Conservation (phyloP, 2,329 filamentous ascomycete species). For the Aureobasidium sp. region DNA sequence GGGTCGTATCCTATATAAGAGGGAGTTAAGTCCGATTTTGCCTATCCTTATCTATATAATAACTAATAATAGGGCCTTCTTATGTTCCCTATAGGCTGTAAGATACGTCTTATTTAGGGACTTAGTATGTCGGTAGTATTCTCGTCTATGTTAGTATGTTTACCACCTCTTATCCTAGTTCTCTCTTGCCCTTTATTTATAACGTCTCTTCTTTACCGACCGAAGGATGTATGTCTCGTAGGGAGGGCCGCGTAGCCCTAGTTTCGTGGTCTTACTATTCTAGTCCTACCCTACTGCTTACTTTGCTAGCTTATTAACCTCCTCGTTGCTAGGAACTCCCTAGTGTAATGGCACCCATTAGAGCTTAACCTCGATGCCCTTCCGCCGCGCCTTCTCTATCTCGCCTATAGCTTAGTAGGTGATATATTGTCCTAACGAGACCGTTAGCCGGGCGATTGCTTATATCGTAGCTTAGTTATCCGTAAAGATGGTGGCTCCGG, state of each 20-base stretch:
- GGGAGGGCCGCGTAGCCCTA: background rate
- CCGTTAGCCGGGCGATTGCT: too few relatives aligned
- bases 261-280: too few relatives aligned
- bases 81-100: background rate
- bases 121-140: background rate
- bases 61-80: background rate
- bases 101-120: background rate
- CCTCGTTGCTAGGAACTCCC: background rate
- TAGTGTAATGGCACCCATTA: background rate
- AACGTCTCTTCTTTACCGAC: too few relatives aligned
- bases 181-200: background rate
- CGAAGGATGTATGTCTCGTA: background rate
- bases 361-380: background rate
- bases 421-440: too few relatives aligned
- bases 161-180: background rate
- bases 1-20: background rate
- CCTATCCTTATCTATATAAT: background rate
- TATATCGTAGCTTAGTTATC: too few relatives aligned
- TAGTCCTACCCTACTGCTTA: background rate
- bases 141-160: background rate
- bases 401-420: too few relatives aligned
- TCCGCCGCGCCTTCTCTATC: too few relatives aligned
- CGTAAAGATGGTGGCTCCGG: background rate
- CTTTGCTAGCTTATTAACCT: background rate
- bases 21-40: constrained; percentile 1